A percentile compares a stretch with the other conserved stretches of the same genome.
These are phyloP conservation scores for Leccinum insigne DNA, from an alignment of 1,284 basidiomycete species.

Conservation along the genomic window DNA sequence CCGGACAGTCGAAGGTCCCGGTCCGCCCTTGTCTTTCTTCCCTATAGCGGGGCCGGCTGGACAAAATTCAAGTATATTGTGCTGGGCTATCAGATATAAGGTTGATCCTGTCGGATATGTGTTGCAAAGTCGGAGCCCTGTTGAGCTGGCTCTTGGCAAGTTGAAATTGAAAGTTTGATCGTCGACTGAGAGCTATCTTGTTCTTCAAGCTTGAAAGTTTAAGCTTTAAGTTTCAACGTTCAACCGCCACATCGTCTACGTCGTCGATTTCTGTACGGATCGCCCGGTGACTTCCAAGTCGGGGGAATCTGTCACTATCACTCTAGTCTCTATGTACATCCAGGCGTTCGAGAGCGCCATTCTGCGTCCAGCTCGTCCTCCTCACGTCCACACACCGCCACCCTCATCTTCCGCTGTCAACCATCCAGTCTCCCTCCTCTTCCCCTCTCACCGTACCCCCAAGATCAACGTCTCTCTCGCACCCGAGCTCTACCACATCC, in stretches of 20 bases:
- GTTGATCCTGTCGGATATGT: conserved; percentile 76
- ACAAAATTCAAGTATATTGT: conserved; percentile 45
- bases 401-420: no score
- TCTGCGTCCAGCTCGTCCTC: no score
- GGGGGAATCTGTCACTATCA: conserved; percentile 66
- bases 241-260: not conserved
- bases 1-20: no score
- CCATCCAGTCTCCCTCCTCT: conserved; percentile 7
- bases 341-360: no score
- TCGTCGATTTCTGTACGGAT: conserved; percentile 33
- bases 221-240: no score
- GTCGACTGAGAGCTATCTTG: not conserved
- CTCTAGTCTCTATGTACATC: conserved; percentile 22
- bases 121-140: conserved; percentile 70
- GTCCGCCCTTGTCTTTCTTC: no score
- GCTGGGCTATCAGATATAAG: conserved; percentile 70
- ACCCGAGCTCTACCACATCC: conserved; percentile 21
- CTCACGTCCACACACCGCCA: no score
- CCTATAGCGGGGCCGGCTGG: no score
- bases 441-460: conserved; percentile 45
- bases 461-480: conserved; percentile 37
- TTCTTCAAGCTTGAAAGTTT: not conserved
- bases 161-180: no score
- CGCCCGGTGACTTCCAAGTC: conserved; percentile 64
- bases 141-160: no score